phyloP scores from a whole-genome alignment of 1,139 yeast genomes.

The Lodderomyces margitis region DNA sequence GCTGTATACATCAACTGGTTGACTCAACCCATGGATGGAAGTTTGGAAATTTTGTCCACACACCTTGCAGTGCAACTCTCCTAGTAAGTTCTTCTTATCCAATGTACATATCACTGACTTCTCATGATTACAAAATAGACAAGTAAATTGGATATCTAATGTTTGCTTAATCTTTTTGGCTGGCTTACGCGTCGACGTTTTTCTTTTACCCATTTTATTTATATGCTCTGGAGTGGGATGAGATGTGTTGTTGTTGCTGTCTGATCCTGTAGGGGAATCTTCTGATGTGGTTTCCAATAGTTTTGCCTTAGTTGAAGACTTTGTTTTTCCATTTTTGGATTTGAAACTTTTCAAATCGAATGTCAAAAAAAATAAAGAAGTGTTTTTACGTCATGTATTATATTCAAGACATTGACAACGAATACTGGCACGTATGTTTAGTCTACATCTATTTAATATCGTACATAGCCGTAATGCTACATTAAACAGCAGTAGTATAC shows the following conservation, averaged over 20 bases:
- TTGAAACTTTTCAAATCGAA: conserved; percentile 1
- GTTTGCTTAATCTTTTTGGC: conserved; percentile 74
- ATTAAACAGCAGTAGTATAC: too few species aligned
- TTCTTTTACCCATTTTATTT: conserved; percentile 75
- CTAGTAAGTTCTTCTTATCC: conserved; percentile 85
- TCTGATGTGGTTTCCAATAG: too few species aligned
- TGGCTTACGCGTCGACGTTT: conserved; percentile 84
- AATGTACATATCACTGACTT: conserved; percentile 83
- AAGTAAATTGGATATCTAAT: conserved; percentile 82
- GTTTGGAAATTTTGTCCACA: conserved; percentile 96
- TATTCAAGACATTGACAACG: too few species aligned
- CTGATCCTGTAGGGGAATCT: too few species aligned
- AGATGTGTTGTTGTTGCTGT: neutral
- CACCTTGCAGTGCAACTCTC: conserved; percentile 83
- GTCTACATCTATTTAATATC: too few species aligned
- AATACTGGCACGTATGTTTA: too few species aligned
- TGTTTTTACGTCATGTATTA: neutral
- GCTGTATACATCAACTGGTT: conserved; percentile 91
- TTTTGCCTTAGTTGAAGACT: neutral
- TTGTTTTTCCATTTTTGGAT: neutral
- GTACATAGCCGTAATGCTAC: too few species aligned
- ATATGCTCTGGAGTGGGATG: neutral
- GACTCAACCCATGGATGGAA: conserved; percentile 75
- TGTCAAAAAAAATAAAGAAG: neutral
- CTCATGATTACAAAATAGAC: conserved; percentile 95